A percentile compares a stretch with the other conserved stretches of the same genome.
Conservation (phyloP, 2,329 filamentous ascomycete genomes). For the Fusarium subglutinans region DNA sequence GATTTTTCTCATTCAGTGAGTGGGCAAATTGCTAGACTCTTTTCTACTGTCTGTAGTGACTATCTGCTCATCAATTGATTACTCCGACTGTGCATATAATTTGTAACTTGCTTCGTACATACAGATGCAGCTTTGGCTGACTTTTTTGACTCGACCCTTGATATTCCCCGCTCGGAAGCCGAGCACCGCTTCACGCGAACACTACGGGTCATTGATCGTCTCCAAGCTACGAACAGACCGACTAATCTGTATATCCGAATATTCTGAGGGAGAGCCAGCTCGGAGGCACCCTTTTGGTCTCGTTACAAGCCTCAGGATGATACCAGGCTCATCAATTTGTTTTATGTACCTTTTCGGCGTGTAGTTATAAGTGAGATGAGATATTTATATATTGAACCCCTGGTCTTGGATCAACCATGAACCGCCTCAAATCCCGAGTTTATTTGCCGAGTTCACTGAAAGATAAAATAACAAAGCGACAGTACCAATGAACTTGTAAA, state of each 20-base stretch:
- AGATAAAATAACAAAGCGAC: neutral
- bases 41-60: neutral
- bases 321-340: neutral
- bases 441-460: neutral
- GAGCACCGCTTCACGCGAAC: slow-evolving; percentile 32
- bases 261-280: neutral
- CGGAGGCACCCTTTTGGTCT: neutral
- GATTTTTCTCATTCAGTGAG: slow-evolving; percentile 37
- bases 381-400: neutral
- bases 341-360: neutral
- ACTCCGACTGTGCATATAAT: neutral
- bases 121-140: neutral
- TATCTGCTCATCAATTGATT: neutral
- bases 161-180: slow-evolving; percentile 40
- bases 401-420: neutral
- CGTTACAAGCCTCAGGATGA: neutral
- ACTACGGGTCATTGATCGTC: slow-evolving; percentile 27
- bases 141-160: slow-evolving; percentile 11
- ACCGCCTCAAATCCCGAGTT: neutral
- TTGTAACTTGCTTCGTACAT: neutral
- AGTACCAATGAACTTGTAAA: neutral
- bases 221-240: slow-evolving; percentile 9
- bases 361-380: neutral
- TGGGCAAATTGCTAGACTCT: slow-evolving; percentile 15
- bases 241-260: slow-evolving; percentile 7